These are phyloP conservation scores for Hypomyces rosellus DNA, from an alignment of 2,329 filamentous ascomycete species.

Conservation along the genomic window DNA sequence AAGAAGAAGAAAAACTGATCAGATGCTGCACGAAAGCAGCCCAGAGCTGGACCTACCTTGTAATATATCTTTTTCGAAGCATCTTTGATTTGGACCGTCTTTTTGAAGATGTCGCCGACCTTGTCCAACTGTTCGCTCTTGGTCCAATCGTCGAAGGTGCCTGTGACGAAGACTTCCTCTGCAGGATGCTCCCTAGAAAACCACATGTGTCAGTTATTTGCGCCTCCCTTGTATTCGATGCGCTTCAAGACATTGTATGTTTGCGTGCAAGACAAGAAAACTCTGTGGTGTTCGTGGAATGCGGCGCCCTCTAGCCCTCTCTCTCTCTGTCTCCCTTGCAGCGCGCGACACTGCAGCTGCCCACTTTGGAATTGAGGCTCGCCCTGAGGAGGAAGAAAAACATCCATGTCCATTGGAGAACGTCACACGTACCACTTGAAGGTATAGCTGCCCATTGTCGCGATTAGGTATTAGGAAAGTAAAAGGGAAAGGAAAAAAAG, in stretches of 20 bases:
- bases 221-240: not conserved
- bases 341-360: not conserved
- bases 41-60: conserved; percentile 61
- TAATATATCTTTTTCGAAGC: conserved; percentile 73
- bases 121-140: conserved; percentile 81
- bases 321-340: not conserved
- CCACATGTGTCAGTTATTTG: conserved; percentile 1
- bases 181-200: conserved; percentile 69
- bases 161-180: conserved; percentile 87
- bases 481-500: not conserved
- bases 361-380: conserved; percentile 1
- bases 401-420: conserved; percentile 11
- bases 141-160: conserved; percentile 90
- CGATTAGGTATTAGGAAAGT: conserved; percentile 13
- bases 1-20: not conserved
- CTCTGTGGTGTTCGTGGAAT: conserved; percentile 4
- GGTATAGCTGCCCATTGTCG: conserved; percentile 58
- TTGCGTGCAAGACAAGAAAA: not conserved
- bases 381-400: conserved; percentile 1
- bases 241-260: conserved; percentile 1
- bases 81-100: conserved; percentile 67
- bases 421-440: conserved; percentile 58
- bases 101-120: conserved; percentile 66
- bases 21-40: not conserved
- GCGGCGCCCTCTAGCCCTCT: not conserved